Evolutionary conservation across 345 rosid species (phyloP).

Genomic region (Rhodamnia argentea): DNA sequence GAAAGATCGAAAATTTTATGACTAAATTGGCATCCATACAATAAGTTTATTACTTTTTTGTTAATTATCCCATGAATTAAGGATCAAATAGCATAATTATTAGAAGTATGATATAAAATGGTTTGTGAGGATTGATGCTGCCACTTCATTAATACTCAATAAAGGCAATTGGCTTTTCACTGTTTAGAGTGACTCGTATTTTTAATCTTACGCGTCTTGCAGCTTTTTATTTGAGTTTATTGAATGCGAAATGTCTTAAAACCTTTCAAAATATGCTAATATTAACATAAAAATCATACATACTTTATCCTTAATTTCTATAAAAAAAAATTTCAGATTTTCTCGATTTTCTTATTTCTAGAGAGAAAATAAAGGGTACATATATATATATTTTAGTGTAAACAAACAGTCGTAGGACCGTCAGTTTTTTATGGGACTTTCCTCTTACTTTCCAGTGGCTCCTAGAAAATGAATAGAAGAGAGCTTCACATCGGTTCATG

Average conservation of each 20-base stretch:
- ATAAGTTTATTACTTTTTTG: background rate
- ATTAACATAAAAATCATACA: no score
- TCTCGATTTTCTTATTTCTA: background rate
- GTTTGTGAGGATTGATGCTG: background rate
- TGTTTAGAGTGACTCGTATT: background rate
- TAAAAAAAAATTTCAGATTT: background rate
- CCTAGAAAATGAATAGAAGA: background rate
- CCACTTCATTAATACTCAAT: background rate
- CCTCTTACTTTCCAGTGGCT: background rate
- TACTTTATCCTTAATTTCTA: background rate
- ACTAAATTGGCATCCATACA: rapidly evolving
- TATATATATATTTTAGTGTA: background rate
- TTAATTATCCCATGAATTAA: background rate
- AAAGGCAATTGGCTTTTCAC: background rate
- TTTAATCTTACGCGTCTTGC: background rate
- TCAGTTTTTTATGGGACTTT: background rate
- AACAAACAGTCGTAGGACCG: background rate
- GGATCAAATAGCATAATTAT: background rate
- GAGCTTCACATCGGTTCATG: background rate
- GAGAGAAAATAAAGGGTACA: background rate
- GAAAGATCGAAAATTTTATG: rapidly evolving
- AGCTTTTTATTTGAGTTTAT: background rate
- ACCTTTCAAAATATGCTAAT: no score
- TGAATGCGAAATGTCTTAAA: background rate
- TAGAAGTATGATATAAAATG: background rate